Base-by-base conservation (phyloP, 2,329 filamentous ascomycete genomes). In the Talaromyces sp. region DNA sequence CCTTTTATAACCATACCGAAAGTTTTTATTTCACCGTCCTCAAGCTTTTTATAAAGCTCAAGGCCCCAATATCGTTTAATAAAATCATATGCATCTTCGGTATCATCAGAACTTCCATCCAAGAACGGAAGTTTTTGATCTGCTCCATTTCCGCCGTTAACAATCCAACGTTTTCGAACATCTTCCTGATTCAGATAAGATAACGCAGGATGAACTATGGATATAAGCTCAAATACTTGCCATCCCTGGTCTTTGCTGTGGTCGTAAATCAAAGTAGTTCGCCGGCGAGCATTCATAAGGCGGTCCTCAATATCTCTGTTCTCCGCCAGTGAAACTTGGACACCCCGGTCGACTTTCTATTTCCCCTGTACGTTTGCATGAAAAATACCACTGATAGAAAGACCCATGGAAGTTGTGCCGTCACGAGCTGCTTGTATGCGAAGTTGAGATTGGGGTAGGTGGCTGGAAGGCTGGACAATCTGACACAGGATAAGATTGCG, bases 371-470 rank as follows among this genome's bases (percentile, higher is more conserved):
- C 17, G 21, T n/a, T 46, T 12, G n/a, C 41, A 24, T 19, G n/a
- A 9, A 24, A 19, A 46, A 46, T 24, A 1, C 41, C 41, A 19
- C 41, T 19, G 9, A 46, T 46, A 19, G 41, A 46, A 8, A 46
- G n/a, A 4, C 41, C 41, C 14, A 46, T 6, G 62, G 46, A 29
- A n/a, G 51, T 29, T 9, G 29, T 53, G 72, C 71, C 77, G 79
- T 53, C 51, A 43, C 67, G 51, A 9, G 26, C 26, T 8, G n/a
- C 26, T 29, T 53, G 17, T 8, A 53, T 29, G 12, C 26, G 51
- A 29, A 26, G 26, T n/a, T 53, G 51, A 17, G 26, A 8, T 29
- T 26, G 8, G 8, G 32, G 48, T 14, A 52, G 9, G 29, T 3
- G 8, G 17, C 11, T 12, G n/a, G 32, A 38, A 43, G 52, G 56